Conservation (phyloP, 1,284 basidiomycete genomes). For the Leucoagaricus sp. region DNA sequence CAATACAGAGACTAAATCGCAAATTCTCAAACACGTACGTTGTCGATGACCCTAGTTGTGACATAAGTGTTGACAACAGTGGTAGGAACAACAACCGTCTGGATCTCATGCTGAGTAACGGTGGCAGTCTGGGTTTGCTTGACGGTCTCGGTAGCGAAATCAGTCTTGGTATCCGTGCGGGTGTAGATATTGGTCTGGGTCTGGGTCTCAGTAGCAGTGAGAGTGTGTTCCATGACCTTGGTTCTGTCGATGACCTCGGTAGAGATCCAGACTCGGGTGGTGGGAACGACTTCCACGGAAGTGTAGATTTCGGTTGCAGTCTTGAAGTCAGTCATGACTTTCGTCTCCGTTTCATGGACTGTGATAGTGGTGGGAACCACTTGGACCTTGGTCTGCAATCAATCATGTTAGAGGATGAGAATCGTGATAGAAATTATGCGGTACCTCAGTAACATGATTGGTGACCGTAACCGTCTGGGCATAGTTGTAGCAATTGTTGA, state of each 20-base stretch:
- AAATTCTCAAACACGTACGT: conserved; percentile 39
- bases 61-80: conserved; percentile 57
- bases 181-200: conserved; percentile 58
- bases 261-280: conserved; percentile 64
- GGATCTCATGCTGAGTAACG: conserved; percentile 45
- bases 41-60: conserved; percentile 59
- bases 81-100: conserved; percentile 50
- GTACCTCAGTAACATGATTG: conserved; percentile 36
- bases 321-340: conserved; percentile 37
- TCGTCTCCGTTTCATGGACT: conserved; percentile 34
- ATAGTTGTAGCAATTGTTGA: conserved; percentile 23
- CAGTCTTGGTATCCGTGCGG: conserved; percentile 48
- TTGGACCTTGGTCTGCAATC: conserved; percentile 26
- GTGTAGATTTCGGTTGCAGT: conserved; percentile 46
- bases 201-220: conserved; percentile 60
- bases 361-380: conserved; percentile 30
- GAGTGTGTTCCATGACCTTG: conserved; percentile 53
- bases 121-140: conserved; percentile 43
- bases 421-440: not conserved
- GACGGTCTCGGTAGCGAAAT: conserved; percentile 45
- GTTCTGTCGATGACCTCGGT: conserved; percentile 65
- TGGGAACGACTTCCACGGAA: conserved; percentile 55
- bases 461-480: conserved; percentile 37
- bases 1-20: not conserved
- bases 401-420: not conserved